A percentile compares a stretch with the other conserved stretches of the same genome.
Evolutionary conservation across 345 rosid species (phyloP).

Genomic region (Boechera retrofracta): DNA sequence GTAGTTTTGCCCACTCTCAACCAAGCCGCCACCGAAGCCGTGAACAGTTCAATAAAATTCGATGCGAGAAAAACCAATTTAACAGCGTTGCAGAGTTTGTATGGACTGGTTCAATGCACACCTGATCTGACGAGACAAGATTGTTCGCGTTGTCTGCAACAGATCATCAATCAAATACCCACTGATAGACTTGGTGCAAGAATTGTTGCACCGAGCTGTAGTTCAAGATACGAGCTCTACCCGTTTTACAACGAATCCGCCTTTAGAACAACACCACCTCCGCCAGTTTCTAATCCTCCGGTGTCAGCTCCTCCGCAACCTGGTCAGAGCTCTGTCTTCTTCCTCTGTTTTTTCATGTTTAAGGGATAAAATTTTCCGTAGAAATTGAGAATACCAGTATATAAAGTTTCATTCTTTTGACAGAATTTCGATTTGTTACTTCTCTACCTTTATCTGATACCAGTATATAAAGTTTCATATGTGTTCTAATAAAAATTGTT

Average conservation of each 20-base stretch:
- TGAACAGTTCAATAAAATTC: constrained; percentile 35
- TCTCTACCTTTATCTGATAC: no score
- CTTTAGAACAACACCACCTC: constrained; percentile 16
- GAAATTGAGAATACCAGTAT: not conserved
- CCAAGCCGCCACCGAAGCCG: not conserved
- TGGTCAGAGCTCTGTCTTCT: constrained; percentile 34
- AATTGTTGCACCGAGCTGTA: constrained; percentile 48
- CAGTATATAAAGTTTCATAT: no score
- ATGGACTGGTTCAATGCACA: constrained; percentile 58
- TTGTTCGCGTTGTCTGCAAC: constrained; percentile 43
- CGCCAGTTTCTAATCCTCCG: constrained; percentile 22
- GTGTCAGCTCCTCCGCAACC: constrained; percentile 18
- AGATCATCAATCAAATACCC: not conserved
- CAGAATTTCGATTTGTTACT: not conserved
- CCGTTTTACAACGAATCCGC: constrained; percentile 42
- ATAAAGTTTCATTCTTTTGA: not conserved
- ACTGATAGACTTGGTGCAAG: constrained; percentile 42
- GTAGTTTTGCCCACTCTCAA: no score
- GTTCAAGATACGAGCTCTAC: constrained; percentile 46
- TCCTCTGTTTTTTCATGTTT: not conserved
- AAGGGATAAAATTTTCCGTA: not conserved
- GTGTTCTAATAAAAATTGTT: no score
- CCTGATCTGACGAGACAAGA: constrained; percentile 47
- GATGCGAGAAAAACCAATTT: constrained; percentile 15
- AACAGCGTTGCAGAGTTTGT: constrained; percentile 31